Conservation (phyloP, 352 stramenopile species). For the Peronosclerospora sorghi region DNA sequence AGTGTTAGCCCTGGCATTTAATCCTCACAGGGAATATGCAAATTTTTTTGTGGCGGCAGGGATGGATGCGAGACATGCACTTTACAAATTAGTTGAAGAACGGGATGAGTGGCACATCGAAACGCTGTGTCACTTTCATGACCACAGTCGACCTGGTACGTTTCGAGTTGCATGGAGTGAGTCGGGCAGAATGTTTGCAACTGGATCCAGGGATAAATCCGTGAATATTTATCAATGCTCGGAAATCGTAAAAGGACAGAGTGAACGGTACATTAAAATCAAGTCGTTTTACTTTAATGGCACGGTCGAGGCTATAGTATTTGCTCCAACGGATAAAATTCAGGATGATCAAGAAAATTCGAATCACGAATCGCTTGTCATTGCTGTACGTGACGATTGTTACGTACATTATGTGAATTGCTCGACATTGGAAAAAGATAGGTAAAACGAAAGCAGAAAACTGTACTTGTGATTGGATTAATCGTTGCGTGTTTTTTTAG, state of each 20-base stretch:
- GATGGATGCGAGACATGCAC: conserved; percentile 62
- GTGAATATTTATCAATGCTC: conserved; percentile 54
- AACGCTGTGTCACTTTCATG: conserved; percentile 39
- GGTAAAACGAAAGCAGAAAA: conserved; percentile 21
- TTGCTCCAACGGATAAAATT: conserved; percentile 23
- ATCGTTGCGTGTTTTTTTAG: conserved; percentile 10
- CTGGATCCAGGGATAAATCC: conserved; percentile 62
- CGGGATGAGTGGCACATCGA: conserved; percentile 29
- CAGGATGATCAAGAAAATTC: neutral
- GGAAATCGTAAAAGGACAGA: conserved; percentile 6
- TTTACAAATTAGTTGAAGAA: conserved; percentile 35
- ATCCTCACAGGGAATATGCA: conserved; percentile 25
- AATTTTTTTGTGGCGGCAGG: conserved; percentile 50
- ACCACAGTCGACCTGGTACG: conserved; percentile 58
- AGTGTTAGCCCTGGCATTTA: conserved; percentile 53
- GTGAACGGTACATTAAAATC: conserved; percentile 38
- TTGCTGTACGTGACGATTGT: conserved; percentile 70
- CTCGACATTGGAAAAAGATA: conserved; percentile 65
- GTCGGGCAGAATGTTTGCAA: conserved; percentile 48
- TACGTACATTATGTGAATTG: conserved; percentile 81
- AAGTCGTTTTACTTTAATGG: conserved; percentile 84
- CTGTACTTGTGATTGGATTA: neutral
- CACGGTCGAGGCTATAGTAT: conserved; percentile 51
- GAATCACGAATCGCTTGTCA: conserved; percentile 34
- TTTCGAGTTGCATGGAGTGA: conserved; percentile 59